Percentiles rank a stretch among this genome's conserved stretches.
Evolutionary conservation across 495 filamentous ascomycete species (phyloP).

Genomic region (Cercophora newfieldiana): DNA sequence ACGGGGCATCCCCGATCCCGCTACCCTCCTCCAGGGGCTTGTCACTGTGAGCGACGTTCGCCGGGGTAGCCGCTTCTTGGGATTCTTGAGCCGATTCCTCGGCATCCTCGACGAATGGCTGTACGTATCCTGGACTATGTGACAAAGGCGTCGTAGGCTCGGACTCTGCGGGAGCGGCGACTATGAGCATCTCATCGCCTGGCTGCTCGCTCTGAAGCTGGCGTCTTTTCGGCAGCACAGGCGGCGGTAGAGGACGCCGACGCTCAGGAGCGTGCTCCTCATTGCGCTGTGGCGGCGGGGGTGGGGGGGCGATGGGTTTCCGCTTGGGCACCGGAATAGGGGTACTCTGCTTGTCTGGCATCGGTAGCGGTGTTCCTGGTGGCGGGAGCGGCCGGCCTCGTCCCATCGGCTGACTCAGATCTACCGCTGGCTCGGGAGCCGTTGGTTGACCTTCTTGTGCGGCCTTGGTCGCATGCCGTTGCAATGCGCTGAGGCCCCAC

Average conservation of each 20-base stretch:
- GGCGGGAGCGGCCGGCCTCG: slow-evolving; percentile 74
- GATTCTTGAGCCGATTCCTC: slow-evolving; percentile 20
- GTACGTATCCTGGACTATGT: slow-evolving; percentile 34
- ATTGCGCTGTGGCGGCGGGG: slow-evolving; percentile 27
- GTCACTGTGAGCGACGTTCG: slow-evolving; percentile 2
- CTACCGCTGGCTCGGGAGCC: slow-evolving; percentile 37
- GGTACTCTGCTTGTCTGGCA: slow-evolving; percentile 56
- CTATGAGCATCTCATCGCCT: slow-evolving; percentile 52
- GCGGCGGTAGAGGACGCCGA: slow-evolving; percentile 38
- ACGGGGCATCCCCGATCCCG: neutral
- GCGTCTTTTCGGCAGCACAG: slow-evolving; percentile 25
- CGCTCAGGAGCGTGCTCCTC: slow-evolving; percentile 33
- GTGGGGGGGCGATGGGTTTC: slow-evolving; percentile 46
- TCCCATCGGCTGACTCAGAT: slow-evolving; percentile 68
- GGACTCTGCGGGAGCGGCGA: slow-evolving; percentile 57
- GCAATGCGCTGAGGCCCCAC: slow-evolving; percentile 77
- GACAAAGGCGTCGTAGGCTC: slow-evolving; percentile 56
- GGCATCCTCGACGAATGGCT: slow-evolving; percentile 46
- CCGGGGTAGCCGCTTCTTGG: neutral
- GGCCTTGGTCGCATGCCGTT: slow-evolving; percentile 48
- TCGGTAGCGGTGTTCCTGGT: slow-evolving; percentile 65
- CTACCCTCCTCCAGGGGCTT: neutral
- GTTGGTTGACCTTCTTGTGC: slow-evolving; percentile 29
- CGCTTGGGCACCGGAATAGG: slow-evolving; percentile 58
- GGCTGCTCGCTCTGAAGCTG: slow-evolving; percentile 28